Evolutionary conservation across 768 basidiomycete genomes (phyloP).

Genomic region (Leccinum aurantiacum): DNA sequence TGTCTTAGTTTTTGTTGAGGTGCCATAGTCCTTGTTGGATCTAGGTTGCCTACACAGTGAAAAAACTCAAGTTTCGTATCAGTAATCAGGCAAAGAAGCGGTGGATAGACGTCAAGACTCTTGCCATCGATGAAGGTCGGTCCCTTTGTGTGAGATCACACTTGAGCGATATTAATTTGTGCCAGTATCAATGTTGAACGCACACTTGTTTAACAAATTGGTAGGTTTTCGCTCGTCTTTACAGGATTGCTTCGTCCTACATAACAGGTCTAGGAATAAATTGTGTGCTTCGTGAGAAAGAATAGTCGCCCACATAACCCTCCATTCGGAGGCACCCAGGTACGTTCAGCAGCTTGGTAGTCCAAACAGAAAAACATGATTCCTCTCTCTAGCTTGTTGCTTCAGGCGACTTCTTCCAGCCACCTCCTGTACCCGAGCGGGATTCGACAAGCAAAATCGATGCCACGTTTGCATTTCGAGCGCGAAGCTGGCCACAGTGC

Average conservation of each 20-base stretch:
- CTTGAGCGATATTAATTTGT: not conserved
- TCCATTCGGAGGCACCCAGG: constrained; percentile 74
- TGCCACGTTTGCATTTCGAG: constrained; percentile 65
- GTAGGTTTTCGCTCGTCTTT: constrained; percentile 42
- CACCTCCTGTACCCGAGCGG: constrained; percentile 64
- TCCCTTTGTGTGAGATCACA: not conserved
- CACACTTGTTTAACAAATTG: constrained; percentile 66
- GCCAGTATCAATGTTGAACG: constrained; percentile 78
- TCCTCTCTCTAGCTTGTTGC: constrained; percentile 54
- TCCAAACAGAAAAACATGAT: constrained; percentile 7
- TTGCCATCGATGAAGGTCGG: constrained; percentile 74
- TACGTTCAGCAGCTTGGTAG: constrained; percentile 15
- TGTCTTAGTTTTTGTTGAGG: too few relatives aligned
- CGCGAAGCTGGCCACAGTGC: constrained; percentile 56
- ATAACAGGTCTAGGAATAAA: constrained; percentile 27
- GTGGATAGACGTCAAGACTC: constrained; percentile 53
- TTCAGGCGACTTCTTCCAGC: constrained; percentile 80
- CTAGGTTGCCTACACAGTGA: too few relatives aligned
- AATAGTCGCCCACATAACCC: constrained; percentile 4
- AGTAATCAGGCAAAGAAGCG: constrained; percentile 29
- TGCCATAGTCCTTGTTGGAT: too few relatives aligned
- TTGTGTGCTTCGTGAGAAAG: constrained; percentile 45
- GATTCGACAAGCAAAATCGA: constrained; percentile 50
- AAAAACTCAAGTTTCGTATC: constrained; percentile 42
- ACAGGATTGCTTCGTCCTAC: constrained; percentile 16